phyloP scores from a whole-genome alignment of 192 early-diverging fungal genomes.

The Backusella tarrabulga region DNA sequence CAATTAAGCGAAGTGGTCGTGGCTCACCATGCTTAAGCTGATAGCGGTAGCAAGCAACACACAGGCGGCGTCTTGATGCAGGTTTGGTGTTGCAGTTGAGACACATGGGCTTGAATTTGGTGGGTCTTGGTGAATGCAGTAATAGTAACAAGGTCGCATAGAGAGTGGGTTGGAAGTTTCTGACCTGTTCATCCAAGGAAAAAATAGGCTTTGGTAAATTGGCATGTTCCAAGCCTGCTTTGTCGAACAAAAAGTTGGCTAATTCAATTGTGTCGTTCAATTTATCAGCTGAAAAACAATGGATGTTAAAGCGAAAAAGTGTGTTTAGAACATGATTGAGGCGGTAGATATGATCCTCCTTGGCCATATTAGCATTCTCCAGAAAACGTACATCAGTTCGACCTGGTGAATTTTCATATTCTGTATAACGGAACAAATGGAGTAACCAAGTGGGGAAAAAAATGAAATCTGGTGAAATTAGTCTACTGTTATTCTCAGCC shows the following conservation, averaged over 20 bases:
- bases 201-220: constrained; percentile 17
- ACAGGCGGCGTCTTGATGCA: constrained; percentile 25
- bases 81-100: constrained; percentile 31
- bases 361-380: constrained; percentile 27
- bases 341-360: constrained; percentile 34
- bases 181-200: neutral
- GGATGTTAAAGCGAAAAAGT: constrained; percentile 34
- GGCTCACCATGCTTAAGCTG: constrained; percentile 31
- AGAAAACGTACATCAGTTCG: constrained; percentile 29
- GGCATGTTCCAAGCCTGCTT: constrained; percentile 11
- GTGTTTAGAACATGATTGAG: constrained; percentile 35
- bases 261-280: constrained; percentile 10
- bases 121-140: constrained; percentile 22
- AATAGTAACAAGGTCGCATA: constrained; percentile 19
- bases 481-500: constrained; percentile 15
- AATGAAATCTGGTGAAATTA: constrained; percentile 30
- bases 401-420: constrained; percentile 25
- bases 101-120: constrained; percentile 31
- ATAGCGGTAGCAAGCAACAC: constrained; percentile 37
- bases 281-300: constrained; percentile 17
- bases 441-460: constrained; percentile 38
- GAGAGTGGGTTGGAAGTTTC: neutral
- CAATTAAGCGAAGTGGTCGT: constrained; percentile 27
- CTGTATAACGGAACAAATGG: constrained; percentile 29
- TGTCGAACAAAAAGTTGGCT: constrained; percentile 23